phyloP scores from a whole-genome alignment of 2,329 filamentous ascomycete genomes.

The Remersonia thermophila region DNA sequence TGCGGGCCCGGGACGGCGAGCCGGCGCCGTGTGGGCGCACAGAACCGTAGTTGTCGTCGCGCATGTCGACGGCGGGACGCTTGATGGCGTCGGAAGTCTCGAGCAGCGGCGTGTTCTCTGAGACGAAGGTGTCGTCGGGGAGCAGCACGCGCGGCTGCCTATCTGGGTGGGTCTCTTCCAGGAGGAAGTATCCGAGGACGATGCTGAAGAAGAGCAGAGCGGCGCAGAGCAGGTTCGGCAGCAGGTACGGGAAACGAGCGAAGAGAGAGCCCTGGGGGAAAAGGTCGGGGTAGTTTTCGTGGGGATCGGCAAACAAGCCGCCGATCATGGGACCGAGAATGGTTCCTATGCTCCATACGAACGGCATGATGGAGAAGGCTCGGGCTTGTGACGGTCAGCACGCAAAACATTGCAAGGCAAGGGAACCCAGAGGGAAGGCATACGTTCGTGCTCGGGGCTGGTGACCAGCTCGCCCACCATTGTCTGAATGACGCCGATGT shows the following conservation, averaged over 20 bases:
- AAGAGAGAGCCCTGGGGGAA: slow-evolving; percentile 63
- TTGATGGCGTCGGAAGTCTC: slow-evolving; percentile 63
- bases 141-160: slow-evolving; percentile 46
- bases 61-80: slow-evolving; percentile 58
- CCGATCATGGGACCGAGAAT: slow-evolving; percentile 84
- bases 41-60: slow-evolving; percentile 69
- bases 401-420: slow-evolving; percentile 8
- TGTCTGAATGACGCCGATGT: slow-evolving; percentile 81
- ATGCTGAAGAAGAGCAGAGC: slow-evolving; percentile 66
- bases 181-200: slow-evolving; percentile 62
- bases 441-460: slow-evolving; percentile 75
- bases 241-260: slow-evolving; percentile 67
- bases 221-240: slow-evolving; percentile 81
- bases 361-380: slow-evolving; percentile 86
- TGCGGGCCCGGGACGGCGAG: slow-evolving; percentile 19
- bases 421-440: slow-evolving; percentile 24
- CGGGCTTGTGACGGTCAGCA: slow-evolving; percentile 42
- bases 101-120: slow-evolving; percentile 62
- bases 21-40: slow-evolving; percentile 35
- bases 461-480: slow-evolving; percentile 85
- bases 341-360: slow-evolving; percentile 83
- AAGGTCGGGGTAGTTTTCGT: slow-evolving; percentile 55
- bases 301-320: slow-evolving; percentile 71
- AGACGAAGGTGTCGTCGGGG: slow-evolving; percentile 37
- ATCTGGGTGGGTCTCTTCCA: slow-evolving; percentile 83